phyloP scores from a whole-genome alignment of 139 green algal species.

The Chlamydomonas sp. region DNA sequence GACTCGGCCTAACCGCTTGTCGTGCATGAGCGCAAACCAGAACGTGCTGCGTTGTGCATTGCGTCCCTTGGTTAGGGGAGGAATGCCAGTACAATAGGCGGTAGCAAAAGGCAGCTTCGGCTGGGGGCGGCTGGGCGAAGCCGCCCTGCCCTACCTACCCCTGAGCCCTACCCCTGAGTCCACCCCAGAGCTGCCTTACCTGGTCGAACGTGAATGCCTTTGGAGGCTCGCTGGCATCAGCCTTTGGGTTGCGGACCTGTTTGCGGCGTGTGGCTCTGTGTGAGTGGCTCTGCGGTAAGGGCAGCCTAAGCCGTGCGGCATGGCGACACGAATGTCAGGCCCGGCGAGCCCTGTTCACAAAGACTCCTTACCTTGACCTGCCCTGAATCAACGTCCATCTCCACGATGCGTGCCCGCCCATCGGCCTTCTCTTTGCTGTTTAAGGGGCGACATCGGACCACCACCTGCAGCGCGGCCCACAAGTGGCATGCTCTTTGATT shows the following conservation, averaged over 20 bases:
- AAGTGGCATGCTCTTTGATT: too few relatives aligned
- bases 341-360: too few relatives aligned
- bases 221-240: conserved; percentile 58
- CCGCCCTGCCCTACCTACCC: background rate
- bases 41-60: too few relatives aligned
- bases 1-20: background rate
- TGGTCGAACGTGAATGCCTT: conserved; percentile 81
- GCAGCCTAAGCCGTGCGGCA: background rate
- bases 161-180: background rate
- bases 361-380: conserved; percentile 60
- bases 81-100: too few relatives aligned
- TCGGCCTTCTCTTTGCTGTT: conserved; percentile 77
- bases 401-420: conserved; percentile 73
- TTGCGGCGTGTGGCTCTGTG: too few relatives aligned
- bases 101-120: conserved; percentile 37
- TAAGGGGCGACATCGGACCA: conserved; percentile 84
- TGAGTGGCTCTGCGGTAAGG: background rate
- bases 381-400: conserved; percentile 72
- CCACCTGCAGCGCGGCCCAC: conserved; percentile 58
- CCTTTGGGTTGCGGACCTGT: conserved; percentile 71
- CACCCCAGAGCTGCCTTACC: conserved; percentile 26
- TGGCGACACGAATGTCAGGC: background rate
- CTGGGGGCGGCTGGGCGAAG: background rate
- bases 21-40: too few relatives aligned
- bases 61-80: too few relatives aligned